Percentiles rank a stretch among this genome's conserved stretches.
phyloP scores from a whole-genome alignment of 805 yeast genomes.

The Wickerhamiella qilinensis region DNA sequence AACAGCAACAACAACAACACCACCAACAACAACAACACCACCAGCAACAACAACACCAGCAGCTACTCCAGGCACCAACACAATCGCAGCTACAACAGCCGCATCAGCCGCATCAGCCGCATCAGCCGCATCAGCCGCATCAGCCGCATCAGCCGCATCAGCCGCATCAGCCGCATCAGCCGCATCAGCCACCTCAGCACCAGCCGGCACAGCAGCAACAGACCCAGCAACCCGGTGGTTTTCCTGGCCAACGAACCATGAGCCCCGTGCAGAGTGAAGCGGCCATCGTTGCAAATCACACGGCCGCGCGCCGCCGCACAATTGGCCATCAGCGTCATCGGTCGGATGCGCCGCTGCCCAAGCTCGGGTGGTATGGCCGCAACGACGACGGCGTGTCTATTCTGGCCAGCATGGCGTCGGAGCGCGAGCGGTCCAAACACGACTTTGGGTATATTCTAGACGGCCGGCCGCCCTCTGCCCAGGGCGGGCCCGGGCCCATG shows the following conservation, averaged over 20 bases:
- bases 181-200: neutral
- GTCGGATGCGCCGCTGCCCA: slow-evolving; percentile 5
- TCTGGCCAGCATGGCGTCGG: slow-evolving; percentile 15
- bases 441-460: slow-evolving; percentile 5
- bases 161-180: slow-evolving; percentile 5
- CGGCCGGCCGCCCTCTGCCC: neutral
- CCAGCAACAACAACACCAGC: too few species aligned
- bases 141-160: slow-evolving; percentile 8
- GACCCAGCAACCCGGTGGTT: too few species aligned
- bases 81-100: neutral
- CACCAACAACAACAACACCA: slow-evolving; percentile 1
- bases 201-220: slow-evolving; percentile 7
- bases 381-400: slow-evolving; percentile 15
- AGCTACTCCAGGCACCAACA: too few species aligned
- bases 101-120: slow-evolving; percentile 3
- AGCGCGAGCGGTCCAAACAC: slow-evolving; percentile 9
- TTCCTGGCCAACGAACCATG: neutral
- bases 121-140: slow-evolving; percentile 3
- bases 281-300: slow-evolving; percentile 1
- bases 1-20: too few species aligned
- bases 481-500: neutral
- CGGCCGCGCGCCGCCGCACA: slow-evolving; percentile 2
- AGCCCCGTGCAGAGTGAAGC: slow-evolving; percentile 1
- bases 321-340: slow-evolving; percentile 6
- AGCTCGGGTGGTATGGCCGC: slow-evolving; percentile 7